Percentiles rank a stretch among this genome's conserved stretches.
These are phyloP conservation scores for Allium cepa DNA, from an alignment of 106 monocot species.

Conservation along the genomic window DNA sequence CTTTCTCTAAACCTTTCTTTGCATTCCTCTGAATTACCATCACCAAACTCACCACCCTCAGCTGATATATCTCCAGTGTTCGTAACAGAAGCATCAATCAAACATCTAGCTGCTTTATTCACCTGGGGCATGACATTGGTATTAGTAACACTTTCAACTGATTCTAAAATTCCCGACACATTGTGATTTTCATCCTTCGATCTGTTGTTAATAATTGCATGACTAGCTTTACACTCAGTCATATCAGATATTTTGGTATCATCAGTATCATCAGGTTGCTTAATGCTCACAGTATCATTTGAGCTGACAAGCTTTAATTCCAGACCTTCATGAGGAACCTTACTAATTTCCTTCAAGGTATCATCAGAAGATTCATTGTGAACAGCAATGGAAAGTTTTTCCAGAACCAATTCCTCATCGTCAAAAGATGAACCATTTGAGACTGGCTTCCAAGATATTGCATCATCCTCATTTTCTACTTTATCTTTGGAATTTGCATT, in stretches of 20 bases:
- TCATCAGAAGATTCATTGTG: slow-evolving; percentile 17
- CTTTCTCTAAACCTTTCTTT: slow-evolving; percentile 98
- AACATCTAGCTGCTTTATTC: slow-evolving; percentile 2
- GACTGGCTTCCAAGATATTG: slow-evolving; percentile 4
- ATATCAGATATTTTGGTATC: background rate
- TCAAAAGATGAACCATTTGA: slow-evolving; percentile 1
- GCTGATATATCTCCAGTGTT: slow-evolving; percentile 10
- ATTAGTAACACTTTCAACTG: slow-evolving; percentile 6
- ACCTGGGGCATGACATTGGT: slow-evolving; percentile 5
- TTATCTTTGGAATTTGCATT: slow-evolving; percentile 7
- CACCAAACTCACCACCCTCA: slow-evolving; percentile 22
- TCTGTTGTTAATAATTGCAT: background rate
- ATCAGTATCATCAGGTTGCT: slow-evolving; percentile 7
- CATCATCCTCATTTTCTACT: slow-evolving; percentile 5
- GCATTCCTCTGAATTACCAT: slow-evolving; percentile 54
- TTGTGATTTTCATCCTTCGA: slow-evolving; percentile 9
- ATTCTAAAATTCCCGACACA: slow-evolving; percentile 11
- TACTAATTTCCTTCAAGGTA: slow-evolving; percentile 23
- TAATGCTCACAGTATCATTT: slow-evolving; percentile 12
- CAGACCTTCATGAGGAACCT: slow-evolving; percentile 20
- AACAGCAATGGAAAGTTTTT: slow-evolving; percentile 15
- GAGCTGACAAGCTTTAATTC: slow-evolving; percentile 1
- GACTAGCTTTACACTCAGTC: slow-evolving; percentile 9
- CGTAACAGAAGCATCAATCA: slow-evolving; percentile 14
- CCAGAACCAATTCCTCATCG: slow-evolving; percentile 25